Conservation (phyloP, 2,329 filamentous ascomycete genomes). For the Pseudopithomyces maydicus region DNA sequence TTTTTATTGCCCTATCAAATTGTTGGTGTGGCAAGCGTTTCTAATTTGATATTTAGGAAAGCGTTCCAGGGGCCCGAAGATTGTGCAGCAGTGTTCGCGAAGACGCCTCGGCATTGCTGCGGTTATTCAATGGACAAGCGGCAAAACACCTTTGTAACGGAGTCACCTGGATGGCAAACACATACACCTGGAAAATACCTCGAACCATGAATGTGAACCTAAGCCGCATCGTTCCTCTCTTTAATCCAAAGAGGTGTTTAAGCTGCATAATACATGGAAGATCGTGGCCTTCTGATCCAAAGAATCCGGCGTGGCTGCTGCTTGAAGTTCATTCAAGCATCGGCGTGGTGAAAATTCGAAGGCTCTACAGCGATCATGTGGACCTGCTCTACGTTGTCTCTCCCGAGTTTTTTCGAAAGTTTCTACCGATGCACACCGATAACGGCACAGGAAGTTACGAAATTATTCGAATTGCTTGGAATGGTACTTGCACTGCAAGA, state of each 20-base stretch:
- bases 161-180: slow-evolving; percentile 10
- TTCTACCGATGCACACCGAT: background rate
- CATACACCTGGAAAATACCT: slow-evolving; percentile 8
- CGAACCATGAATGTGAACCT: slow-evolving; percentile 9
- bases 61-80: slow-evolving; percentile 1
- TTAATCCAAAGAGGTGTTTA: background rate
- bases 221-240: slow-evolving; percentile 9
- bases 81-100: slow-evolving; percentile 1
- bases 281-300: background rate
- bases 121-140: slow-evolving; percentile 9
- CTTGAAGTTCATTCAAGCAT: slow-evolving; percentile 12
- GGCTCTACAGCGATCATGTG: slow-evolving; percentile 1
- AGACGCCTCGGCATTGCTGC: slow-evolving; percentile 3
- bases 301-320: slow-evolving; percentile 1
- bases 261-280: background rate
- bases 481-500: background rate
- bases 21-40: background rate
- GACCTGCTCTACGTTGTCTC: slow-evolving; percentile 12
- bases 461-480: slow-evolving; percentile 13
- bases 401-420: slow-evolving; percentile 1
- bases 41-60: background rate
- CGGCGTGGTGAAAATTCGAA: slow-evolving; percentile 13
- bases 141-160: slow-evolving; percentile 14
- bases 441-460: background rate
- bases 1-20: background rate